Base-by-base conservation (phyloP, 208 protist genomes). In the Phytomonas sp. region DNA sequence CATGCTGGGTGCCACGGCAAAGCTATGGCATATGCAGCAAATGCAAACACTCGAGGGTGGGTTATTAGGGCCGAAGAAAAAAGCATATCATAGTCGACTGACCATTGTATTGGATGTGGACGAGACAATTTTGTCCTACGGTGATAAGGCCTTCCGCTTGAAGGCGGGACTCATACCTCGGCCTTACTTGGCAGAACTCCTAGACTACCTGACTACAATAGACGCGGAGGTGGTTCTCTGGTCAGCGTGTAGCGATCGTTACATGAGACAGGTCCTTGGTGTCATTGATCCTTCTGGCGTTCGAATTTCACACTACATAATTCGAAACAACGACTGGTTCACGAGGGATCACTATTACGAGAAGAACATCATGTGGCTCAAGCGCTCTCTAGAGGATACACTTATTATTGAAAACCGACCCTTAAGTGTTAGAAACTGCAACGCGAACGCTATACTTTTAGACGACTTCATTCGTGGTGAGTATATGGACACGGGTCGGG, bases 211-310 rank as follows among this genome's bases (percentile, higher is more conserved):
- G 30, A 78, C 77, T 4, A 79, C 75, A 5, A 94, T 95, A 66
- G 88, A 94, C 60, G 91, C 91, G 19, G 88, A 95, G 78, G 91
- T 95, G 71, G 78, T 95, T n/a, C 75, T 95, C 66, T 95, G 91
- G 87, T 83, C 86, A 30, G 87, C 86, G 34, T 92, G 83, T 67
- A 93, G 82, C 63, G 88, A 93, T 36, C 84, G 91, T 30, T 95
- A 95, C 77, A 95, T 94, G 86, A 83, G 77, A 12, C 86, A 93
- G 73, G 86, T 95, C 29, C 83, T 95, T 19, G 69, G 77, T 34
- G 77, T 94, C 49, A 90, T 95, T 71, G 91, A 95, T 77, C 91
- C 87, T 12, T 76, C 66, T 59, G 91, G 91, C 1, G 71, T 91
- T 37, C 82, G 91, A 10, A 73, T 95, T 49, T 90, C 88, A 40